Conservation (phyloP, 768 basidiomycete genomes). For the Lactarius quietus region DNA sequence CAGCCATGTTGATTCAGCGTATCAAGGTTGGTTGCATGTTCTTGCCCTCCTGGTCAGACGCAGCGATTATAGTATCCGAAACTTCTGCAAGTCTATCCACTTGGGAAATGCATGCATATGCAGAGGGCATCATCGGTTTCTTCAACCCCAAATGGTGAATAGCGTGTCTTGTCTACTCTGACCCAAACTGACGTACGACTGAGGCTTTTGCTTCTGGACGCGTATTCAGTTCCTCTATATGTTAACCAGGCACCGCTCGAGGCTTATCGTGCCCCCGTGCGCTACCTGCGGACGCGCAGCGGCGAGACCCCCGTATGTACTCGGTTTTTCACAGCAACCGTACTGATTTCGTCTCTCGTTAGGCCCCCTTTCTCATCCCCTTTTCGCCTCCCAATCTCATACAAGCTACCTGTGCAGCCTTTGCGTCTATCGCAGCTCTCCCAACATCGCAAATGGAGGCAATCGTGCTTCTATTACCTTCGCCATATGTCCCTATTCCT, state of each 20-base stretch:
- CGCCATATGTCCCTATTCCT: slow-evolving; percentile 14
- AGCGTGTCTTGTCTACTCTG: not conserved
- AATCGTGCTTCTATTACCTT: slow-evolving; percentile 26
- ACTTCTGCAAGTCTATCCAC: slow-evolving; percentile 22
- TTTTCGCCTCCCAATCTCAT: slow-evolving; percentile 30
- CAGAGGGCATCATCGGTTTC: slow-evolving; percentile 23
- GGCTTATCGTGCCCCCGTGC: slow-evolving; percentile 25
- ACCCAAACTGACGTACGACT: not conserved
- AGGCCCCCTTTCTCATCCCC: slow-evolving; percentile 13
- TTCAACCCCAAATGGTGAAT: slow-evolving; percentile 27
- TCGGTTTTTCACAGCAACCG: not conserved
- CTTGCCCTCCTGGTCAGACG: slow-evolving; percentile 26
- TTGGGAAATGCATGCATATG: slow-evolving; percentile 30
- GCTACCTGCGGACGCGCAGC: slow-evolving; percentile 27
- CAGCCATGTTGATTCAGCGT: not conserved
- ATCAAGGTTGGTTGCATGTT: slow-evolving; percentile 26
- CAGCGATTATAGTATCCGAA: slow-evolving; percentile 27
- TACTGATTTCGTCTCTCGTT: slow-evolving; percentile 2
- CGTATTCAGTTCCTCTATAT: slow-evolving; percentile 27
- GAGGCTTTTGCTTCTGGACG: slow-evolving; percentile 28
- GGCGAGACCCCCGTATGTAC: slow-evolving; percentile 14
- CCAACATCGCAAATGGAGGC: slow-evolving; percentile 15
- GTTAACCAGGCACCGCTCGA: slow-evolving; percentile 23
- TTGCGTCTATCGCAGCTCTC: slow-evolving; percentile 25
- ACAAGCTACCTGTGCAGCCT: slow-evolving; percentile 28